Evolutionary conservation across 306 rosid species (phyloP).

Genomic region (Quercus robur): DNA sequence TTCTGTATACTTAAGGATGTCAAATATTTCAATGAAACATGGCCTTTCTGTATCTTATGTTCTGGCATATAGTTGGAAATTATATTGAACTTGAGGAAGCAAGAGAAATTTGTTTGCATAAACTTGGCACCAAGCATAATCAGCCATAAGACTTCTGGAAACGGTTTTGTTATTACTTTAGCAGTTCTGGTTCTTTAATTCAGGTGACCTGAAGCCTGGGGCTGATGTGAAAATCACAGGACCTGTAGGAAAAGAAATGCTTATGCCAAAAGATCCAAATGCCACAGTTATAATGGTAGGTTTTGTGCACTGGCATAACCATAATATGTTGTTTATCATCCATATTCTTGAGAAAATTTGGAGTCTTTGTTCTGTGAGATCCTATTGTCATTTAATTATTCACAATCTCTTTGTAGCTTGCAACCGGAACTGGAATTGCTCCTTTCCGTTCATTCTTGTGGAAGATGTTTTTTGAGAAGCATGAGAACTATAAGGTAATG

Average conservation of each 20-base stretch:
- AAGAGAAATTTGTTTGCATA: no score
- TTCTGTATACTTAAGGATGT: no score
- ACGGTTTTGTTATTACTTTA: background rate
- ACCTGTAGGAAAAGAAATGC: slow-evolving; percentile 99
- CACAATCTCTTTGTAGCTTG: slow-evolving; percentile 49
- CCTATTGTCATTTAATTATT: no score
- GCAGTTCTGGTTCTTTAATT: slow-evolving; percentile 2
- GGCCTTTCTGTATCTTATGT: no score
- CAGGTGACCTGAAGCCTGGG: slow-evolving; percentile 96
- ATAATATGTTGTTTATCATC: background rate
- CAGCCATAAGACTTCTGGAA: background rate
- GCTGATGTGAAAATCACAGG: slow-evolving; percentile 81
- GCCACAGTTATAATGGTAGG: slow-evolving; percentile 88
- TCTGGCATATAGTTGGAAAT: no score
- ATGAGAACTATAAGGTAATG: slow-evolving; percentile 78
- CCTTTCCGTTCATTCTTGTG: slow-evolving; percentile 92
- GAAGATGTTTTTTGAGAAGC: slow-evolving; percentile 97
- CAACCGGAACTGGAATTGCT: slow-evolving; percentile 98
- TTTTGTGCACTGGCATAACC: background rate
- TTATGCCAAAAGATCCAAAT: slow-evolving; percentile 95
- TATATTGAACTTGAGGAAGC: no score
- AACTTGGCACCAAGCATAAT: no score
- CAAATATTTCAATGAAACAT: no score
- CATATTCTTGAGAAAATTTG: no score
- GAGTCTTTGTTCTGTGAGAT: no score